phyloP scores from a whole-genome alignment of 345 rosid species.

The Bruguiera sexangula region DNA sequence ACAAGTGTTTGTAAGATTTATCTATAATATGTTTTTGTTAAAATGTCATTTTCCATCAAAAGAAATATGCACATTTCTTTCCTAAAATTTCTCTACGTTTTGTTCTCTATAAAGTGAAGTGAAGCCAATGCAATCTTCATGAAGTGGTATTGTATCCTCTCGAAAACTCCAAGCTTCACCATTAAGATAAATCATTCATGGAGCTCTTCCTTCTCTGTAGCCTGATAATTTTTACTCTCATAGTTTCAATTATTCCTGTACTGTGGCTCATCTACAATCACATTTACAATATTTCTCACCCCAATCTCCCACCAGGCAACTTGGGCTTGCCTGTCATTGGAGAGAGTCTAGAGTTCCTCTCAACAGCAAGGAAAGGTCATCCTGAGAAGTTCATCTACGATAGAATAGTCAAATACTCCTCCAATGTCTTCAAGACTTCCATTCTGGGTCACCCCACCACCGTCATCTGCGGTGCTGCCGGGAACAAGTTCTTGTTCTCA shows the following conservation, averaged over 20 bases:
- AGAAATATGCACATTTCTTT: too few relatives aligned
- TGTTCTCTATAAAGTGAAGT: neutral
- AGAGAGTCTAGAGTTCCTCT: slow-evolving; percentile 15
- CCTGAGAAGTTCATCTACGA: slow-evolving; percentile 16
- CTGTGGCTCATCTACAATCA: neutral
- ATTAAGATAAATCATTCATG: neutral
- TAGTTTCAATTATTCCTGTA: neutral
- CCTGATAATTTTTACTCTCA: neutral
- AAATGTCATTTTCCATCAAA: too few relatives aligned
- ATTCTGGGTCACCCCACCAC: slow-evolving; percentile 7
- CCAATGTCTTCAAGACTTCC: slow-evolving; percentile 19
- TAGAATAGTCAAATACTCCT: slow-evolving; percentile 9
- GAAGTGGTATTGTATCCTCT: neutral
- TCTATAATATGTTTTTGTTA: too few relatives aligned
- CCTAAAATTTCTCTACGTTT: neutral
- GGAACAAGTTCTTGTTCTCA: slow-evolving; percentile 24
- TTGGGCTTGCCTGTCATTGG: slow-evolving; percentile 10
- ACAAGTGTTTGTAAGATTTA: too few relatives aligned
- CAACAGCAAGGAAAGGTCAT: slow-evolving; percentile 7
- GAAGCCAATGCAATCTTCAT: neutral
- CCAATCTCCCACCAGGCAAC: slow-evolving; percentile 13
- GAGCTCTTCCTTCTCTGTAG: neutral
- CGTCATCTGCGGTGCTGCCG: slow-evolving; percentile 15
- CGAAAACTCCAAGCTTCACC: neutral
- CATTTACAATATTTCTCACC: neutral